Percentiles rank a stretch among this genome's conserved stretches.
These are phyloP conservation scores for Apiospora rasikravindrae DNA, from an alignment of 2,329 filamentous ascomycete genomes.

Conservation along the genomic window DNA sequence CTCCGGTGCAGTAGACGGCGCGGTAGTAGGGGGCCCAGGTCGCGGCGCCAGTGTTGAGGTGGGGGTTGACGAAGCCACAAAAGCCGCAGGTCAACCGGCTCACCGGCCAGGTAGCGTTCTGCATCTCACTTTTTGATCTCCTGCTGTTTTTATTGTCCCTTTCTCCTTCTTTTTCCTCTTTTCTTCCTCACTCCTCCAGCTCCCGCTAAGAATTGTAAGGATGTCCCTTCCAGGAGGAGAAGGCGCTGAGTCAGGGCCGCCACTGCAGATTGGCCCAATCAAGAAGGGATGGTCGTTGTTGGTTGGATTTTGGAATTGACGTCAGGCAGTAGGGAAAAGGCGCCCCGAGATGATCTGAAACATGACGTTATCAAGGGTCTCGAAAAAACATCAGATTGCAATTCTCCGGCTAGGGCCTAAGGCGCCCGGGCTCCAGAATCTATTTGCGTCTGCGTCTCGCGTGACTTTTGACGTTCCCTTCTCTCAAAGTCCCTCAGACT, in stretches of 20 bases:
- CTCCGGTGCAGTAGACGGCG: conserved; percentile 32
- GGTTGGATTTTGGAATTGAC: not conserved
- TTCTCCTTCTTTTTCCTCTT: not conserved
- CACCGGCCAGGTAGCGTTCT: conserved; percentile 14
- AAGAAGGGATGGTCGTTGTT: not conserved
- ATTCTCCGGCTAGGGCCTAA: not conserved
- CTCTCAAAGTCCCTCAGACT: not conserved
- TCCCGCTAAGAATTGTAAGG: not conserved
- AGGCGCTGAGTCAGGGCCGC: not conserved
- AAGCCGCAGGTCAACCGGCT: conserved; percentile 29
- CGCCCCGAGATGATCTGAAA: not conserved
- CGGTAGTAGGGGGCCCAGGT: conserved; percentile 31
- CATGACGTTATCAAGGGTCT: not conserved
- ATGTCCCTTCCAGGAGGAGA: too few species aligned
- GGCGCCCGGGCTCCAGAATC: not conserved
- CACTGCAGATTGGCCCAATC: not conserved
- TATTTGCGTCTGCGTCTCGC: not conserved
- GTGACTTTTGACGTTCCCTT: not conserved
- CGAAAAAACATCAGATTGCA: not conserved
- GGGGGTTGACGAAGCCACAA: conserved; percentile 30
- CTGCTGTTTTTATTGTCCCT: not conserved
- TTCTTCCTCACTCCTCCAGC: not conserved
- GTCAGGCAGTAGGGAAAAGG: not conserved
- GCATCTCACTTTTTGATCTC: not conserved
- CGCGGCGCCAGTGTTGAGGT: conserved; percentile 19